These are phyloP conservation scores for Cercospora sp. DNA, from an alignment of 2,329 filamentous ascomycete species.

Conservation along the genomic window DNA sequence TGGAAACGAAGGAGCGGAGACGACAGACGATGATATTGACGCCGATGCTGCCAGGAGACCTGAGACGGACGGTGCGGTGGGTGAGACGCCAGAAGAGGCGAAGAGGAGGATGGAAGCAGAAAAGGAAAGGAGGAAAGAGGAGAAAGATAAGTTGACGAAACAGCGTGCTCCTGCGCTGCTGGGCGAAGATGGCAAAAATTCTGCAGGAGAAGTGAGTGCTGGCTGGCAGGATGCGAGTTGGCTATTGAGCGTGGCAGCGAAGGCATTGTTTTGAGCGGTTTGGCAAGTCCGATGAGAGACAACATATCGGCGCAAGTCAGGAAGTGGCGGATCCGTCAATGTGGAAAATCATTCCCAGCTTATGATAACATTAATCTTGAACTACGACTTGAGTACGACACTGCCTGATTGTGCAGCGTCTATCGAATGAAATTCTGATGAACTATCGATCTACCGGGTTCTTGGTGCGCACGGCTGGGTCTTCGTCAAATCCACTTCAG, in stretches of 20 bases:
- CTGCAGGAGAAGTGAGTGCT: constrained; percentile 42
- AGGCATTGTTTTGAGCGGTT: constrained; percentile 39
- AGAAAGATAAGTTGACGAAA: constrained; percentile 36
- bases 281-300: background rate
- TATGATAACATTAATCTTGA: background rate
- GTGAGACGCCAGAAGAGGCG: constrained; percentile 34
- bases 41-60: constrained; percentile 13
- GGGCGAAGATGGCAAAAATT: constrained; percentile 39
- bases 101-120: constrained; percentile 38
- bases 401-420: background rate
- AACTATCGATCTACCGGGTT: background rate
- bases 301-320: background rate
- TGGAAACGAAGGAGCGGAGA: constrained; percentile 52
- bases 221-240: constrained; percentile 61
- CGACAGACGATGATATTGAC: constrained; percentile 35
- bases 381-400: background rate
- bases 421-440: background rate
- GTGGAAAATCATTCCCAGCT: background rate
- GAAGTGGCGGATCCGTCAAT: background rate
- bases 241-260: constrained; percentile 56
- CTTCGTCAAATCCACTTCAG: too few relatives aligned
- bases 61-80: constrained; percentile 31
- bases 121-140: constrained; percentile 34
- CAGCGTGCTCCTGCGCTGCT: constrained; percentile 34
- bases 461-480: background rate